Evolutionary conservation across 192 early-diverging fungal species (phyloP).

Genomic region (Nowakowskiella sp.): DNA sequence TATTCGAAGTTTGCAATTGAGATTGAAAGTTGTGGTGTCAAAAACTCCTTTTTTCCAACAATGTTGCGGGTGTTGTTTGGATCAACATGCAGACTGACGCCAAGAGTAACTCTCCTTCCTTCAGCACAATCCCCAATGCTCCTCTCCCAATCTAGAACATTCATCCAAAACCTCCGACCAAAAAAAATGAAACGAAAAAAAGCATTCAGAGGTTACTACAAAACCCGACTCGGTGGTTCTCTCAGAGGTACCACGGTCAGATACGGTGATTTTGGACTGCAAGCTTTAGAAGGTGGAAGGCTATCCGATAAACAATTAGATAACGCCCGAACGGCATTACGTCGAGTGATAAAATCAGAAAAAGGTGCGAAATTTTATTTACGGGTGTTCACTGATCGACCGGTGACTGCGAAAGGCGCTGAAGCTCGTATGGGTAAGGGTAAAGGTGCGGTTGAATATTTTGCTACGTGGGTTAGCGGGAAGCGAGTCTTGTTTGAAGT

Average conservation of each 20-base stretch:
- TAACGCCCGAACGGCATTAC: conserved; percentile 61
- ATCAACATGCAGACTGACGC: too few species aligned
- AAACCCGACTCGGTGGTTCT: conserved; percentile 71
- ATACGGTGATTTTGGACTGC: conserved; percentile 89
- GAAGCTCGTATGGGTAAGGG: conserved; percentile 98
- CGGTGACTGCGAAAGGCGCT: conserved; percentile 82
- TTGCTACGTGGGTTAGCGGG: conserved; percentile 79
- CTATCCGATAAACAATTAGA: conserved; percentile 78
- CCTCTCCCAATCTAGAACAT: conserved; percentile 11
- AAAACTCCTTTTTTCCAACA: too few species aligned
- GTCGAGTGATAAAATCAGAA: conserved; percentile 74
- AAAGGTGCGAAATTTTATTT: conserved; percentile 82
- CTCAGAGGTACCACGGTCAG: conserved; percentile 78
- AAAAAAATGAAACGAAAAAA: conserved; percentile 69
- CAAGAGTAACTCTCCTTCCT: too few species aligned
- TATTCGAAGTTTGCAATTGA: too few species aligned
- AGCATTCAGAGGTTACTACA: conserved; percentile 80
- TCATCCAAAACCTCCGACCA: conserved; percentile 60
- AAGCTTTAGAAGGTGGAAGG: conserved; percentile 73
- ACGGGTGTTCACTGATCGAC: conserved; percentile 85
- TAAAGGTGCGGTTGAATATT: conserved; percentile 88
- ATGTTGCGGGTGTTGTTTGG: too few species aligned
- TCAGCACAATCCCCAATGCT: not conserved
- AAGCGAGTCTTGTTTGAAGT: conserved; percentile 90
- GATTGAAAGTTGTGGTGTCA: too few species aligned